Percentiles rank a stretch among this genome's conserved stretches.
Conservation (phyloP, 305 asterid genomes). For the Fraxinus platypoda region DNA sequence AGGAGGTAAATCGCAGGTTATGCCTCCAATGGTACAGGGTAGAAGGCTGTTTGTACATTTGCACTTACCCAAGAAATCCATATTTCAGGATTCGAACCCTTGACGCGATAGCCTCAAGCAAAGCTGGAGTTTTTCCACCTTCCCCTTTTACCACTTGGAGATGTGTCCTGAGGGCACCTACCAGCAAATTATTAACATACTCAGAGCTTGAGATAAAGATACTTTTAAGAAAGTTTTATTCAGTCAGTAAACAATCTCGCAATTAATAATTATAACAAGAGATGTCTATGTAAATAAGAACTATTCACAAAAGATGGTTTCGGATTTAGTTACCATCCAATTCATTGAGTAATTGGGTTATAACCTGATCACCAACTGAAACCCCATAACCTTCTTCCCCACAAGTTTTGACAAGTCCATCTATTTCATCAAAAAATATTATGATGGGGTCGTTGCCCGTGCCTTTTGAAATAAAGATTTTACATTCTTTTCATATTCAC, state of each 20-base stretch:
- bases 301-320: conserved; percentile 7
- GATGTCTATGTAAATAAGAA: not conserved
- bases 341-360: conserved; percentile 94
- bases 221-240: not conserved
- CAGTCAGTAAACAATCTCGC: no score
- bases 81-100: no score
- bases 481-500: conserved; percentile 94
- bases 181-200: conserved; percentile 12
- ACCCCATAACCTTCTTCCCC: conserved; percentile 94
- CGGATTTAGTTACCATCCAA: conserved; percentile 54
- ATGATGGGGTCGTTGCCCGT: conserved; percentile 86
- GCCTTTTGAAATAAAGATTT: conserved; percentile 84
- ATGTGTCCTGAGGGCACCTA: no score
- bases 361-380: conserved; percentile 92
- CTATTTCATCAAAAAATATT: conserved; percentile 91
- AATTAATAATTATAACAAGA: not conserved
- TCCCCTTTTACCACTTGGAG: no score
- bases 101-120: no score
- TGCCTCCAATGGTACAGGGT: no score
- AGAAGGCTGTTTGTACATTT: no score
- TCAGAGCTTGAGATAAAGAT: conserved; percentile 4
- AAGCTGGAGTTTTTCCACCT: no score
- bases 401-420: conserved; percentile 79
- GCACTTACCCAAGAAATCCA: no score
- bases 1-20: no score